A percentile compares a stretch with the other conserved stretches of the same genome.
Evolutionary conservation across 371 early-diverging fungal species (phyloP).

Genomic region (Haplosporangium sp.): DNA sequence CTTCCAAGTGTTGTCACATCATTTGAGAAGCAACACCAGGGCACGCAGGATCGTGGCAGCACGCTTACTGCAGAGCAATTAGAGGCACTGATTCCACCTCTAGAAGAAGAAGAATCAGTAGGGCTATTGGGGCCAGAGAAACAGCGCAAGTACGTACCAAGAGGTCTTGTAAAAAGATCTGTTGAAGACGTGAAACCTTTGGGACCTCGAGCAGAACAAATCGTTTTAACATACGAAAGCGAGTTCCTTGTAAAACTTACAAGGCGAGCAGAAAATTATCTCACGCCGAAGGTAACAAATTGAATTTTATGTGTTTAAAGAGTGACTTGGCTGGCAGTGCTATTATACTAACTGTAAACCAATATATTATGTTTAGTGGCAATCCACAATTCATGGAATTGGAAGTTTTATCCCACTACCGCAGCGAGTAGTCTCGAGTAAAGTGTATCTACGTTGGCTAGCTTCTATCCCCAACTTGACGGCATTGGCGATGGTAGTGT

Average conservation of each 20-base stretch:
- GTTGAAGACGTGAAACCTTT: conserved; percentile 26
- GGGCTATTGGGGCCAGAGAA: conserved; percentile 27
- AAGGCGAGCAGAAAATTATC: conserved; percentile 18
- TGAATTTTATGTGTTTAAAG: background rate
- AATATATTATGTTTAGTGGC: conserved; percentile 18
- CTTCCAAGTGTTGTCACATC: conserved; percentile 31
- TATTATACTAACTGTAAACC: background rate
- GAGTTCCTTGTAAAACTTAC: conserved; percentile 37
- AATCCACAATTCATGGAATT: background rate
- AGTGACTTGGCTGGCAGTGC: background rate
- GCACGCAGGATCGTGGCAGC: conserved; percentile 21
- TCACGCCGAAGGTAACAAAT: conserved; percentile 34
- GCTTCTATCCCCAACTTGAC: conserved; percentile 45
- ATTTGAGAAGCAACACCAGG: conserved; percentile 51
- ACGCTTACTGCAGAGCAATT: conserved; percentile 40
- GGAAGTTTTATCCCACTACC: conserved; percentile 25
- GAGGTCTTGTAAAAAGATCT: conserved; percentile 27
- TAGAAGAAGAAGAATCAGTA: conserved; percentile 33
- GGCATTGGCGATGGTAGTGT: conserved; percentile 17
- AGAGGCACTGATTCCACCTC: conserved; percentile 30
- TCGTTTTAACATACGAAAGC: conserved; percentile 45
- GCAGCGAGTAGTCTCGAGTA: conserved; percentile 17
- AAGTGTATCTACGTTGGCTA: conserved; percentile 41
- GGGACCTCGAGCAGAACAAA: conserved; percentile 24
- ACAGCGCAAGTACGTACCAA: conserved; percentile 35